Conservation (phyloP, 73 alveolate genomes). For the Tetrahymena thermophila region DNA sequence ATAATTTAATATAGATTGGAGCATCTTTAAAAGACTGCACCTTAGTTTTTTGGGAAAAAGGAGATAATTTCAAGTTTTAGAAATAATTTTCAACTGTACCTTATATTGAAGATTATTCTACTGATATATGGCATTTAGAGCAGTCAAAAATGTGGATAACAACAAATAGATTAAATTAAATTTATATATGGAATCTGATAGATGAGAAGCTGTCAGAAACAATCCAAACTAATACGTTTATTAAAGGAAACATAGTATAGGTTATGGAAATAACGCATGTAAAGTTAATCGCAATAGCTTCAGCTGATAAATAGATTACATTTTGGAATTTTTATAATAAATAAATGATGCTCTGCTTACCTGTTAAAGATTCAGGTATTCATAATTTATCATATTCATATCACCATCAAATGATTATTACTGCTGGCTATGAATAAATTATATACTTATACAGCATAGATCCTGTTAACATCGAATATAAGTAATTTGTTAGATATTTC, state of each 20-base stretch:
- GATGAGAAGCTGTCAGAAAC: neutral
- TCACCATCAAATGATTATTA: neutral
- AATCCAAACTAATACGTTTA: neutral
- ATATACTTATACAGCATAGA: neutral
- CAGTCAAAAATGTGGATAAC: neutral
- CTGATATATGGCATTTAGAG: neutral
- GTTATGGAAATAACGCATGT: neutral
- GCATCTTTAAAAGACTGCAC: neutral
- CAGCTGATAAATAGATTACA: neutral
- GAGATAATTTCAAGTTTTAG: neutral
- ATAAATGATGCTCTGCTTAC: neutral
- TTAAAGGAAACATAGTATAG: neutral
- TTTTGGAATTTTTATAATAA: neutral
- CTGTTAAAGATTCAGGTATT: neutral
- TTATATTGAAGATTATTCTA: neutral
- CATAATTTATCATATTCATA: neutral
- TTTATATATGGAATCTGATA: neutral
- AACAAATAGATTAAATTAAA: neutral
- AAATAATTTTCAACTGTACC: neutral
- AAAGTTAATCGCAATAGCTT: neutral
- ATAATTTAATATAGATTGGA: neutral
- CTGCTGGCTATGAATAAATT: neutral
- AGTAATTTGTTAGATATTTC: neutral
- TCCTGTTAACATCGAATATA: neutral
- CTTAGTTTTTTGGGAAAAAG: neutral